Conservation (phyloP, 805 yeast genomes). For the Vanderwaltozyma yarrowii region DNA sequence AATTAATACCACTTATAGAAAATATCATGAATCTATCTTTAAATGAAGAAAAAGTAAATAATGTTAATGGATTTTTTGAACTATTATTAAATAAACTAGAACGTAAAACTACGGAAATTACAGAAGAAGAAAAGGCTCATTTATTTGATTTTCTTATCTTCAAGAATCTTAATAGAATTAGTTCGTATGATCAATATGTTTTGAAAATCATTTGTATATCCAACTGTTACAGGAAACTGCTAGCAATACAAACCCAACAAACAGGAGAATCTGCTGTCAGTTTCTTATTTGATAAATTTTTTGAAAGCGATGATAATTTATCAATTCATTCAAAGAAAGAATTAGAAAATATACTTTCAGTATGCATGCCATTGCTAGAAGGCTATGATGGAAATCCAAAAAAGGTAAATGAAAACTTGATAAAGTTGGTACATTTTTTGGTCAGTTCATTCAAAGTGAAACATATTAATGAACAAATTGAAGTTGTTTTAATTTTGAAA, state of each 20-base stretch:
- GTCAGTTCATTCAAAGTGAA: not conserved
- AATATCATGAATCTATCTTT: constrained; percentile 2
- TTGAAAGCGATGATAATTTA: no score
- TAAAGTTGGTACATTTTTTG: not conserved
- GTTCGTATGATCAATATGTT: not conserved
- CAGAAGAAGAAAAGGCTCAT: not conserved
- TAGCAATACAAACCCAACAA: not conserved
- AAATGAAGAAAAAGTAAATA: not conserved
- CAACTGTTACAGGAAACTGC: not conserved
- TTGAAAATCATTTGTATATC: not conserved
- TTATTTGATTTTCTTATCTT: not conserved
- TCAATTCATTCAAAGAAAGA: constrained; percentile 13
- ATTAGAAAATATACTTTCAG: constrained; percentile 13
- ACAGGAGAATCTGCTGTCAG: no score
- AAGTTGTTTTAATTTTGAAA: constrained; percentile 32
- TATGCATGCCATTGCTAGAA: constrained; percentile 13
- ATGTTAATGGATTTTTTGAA: constrained; percentile 2
- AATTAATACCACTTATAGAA: constrained; percentile 46
- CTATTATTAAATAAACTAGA: not conserved
- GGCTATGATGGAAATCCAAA: not conserved
- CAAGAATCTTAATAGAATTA: not conserved
- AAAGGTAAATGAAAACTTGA: not conserved
- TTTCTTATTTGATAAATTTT: no score
- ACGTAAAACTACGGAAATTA: not conserved
- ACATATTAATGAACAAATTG: constrained; percentile 7